These are phyloP conservation scores for Talaromyces ruber DNA, from an alignment of 495 filamentous ascomycete species.

Conservation along the genomic window DNA sequence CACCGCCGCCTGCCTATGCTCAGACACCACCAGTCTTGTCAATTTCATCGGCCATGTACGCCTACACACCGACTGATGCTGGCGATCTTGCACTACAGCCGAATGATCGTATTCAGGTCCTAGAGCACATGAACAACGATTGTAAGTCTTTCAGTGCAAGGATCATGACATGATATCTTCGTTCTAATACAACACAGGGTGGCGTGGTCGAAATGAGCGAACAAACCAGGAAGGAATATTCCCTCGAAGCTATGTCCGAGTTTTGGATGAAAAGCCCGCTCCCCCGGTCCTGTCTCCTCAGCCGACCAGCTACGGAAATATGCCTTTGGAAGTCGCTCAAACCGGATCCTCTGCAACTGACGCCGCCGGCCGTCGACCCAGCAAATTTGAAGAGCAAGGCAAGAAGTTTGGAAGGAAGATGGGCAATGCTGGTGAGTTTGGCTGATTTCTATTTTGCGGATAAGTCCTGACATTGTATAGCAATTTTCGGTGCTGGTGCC, in stretches of 20 bases:
- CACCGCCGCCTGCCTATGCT: slow-evolving; percentile 48
- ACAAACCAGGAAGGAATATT: slow-evolving; percentile 85
- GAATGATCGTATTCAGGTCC: slow-evolving; percentile 68
- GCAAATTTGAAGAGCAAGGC: slow-evolving; percentile 44
- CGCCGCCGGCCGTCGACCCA: slow-evolving; percentile 19
- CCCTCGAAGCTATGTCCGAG: slow-evolving; percentile 76
- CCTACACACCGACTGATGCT: slow-evolving; percentile 66
- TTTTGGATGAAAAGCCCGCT: slow-evolving; percentile 37
- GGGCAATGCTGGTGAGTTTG: slow-evolving; percentile 43
- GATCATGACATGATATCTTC: neutral
- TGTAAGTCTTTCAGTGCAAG: slow-evolving; percentile 45
- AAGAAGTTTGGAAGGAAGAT: slow-evolving; percentile 53
- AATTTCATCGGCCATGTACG: slow-evolving; percentile 73
- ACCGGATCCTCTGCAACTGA: slow-evolving; percentile 8
- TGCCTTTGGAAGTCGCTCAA: slow-evolving; percentile 45
- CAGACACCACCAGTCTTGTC: slow-evolving; percentile 51
- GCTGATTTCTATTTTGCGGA: neutral
- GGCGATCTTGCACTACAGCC: slow-evolving; percentile 70
- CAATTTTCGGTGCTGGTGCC: slow-evolving; percentile 76
- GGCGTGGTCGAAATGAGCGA: slow-evolving; percentile 75
- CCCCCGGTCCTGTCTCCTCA: slow-evolving; percentile 16
- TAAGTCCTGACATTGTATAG: slow-evolving; percentile 12
- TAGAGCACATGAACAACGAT: slow-evolving; percentile 88
- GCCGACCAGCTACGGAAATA: slow-evolving; percentile 41
- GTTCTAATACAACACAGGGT: slow-evolving; percentile 37